Evolutionary conservation across 83 land plant species (phyloP), one percentile per base, ranked within the genome.

Genomic region (Larix sibirica): DNA sequence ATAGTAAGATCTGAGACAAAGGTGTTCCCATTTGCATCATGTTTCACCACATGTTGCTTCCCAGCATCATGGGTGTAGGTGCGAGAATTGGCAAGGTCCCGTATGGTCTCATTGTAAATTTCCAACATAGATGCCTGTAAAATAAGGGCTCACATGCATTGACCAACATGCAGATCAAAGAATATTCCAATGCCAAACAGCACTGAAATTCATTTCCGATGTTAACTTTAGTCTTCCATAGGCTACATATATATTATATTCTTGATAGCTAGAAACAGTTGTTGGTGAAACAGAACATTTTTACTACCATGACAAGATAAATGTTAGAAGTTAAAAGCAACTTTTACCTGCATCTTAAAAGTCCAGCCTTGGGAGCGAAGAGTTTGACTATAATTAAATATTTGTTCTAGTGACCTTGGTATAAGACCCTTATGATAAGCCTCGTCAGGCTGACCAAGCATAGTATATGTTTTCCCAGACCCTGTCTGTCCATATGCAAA

Each of bases 401-500:
- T 89, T 74, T 90, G 91, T 80, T 90, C 91, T 62, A 90, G 67
- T 9, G 91, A 90, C 54, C 91, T 85, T 65, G 91, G 91, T 40
- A 90, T 90, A 13, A 90, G 85, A 60, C 91, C 91, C 75, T 81
- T 85, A 38, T 90, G 85, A 16, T 61, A 81, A 44, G 80, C 81
- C 44, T 81, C 64, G 21, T 90, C 90, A 12, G 90, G 90, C 13
- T 69, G 81, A 1, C 91, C 91, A 28, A 90, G 82, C 91, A 90
- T 90, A 8, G 91, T 90, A 66, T 90, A 90, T 65, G 91, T 90
- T 81, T 90, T 90, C n/a, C 91, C 91, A 4, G 91, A 90, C 44
- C 91, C 91, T 28, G 91, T 90, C 75, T 90, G 91, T 58, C 91
- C 91, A 81, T 90, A 90, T 20, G 91, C 91, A 88, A 90, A 90